Evolutionary conservation across 306 rosid genomes (phyloP), one percentile per base, ranked within the genome.

Genomic region (Inga leiocalycina): DNA sequence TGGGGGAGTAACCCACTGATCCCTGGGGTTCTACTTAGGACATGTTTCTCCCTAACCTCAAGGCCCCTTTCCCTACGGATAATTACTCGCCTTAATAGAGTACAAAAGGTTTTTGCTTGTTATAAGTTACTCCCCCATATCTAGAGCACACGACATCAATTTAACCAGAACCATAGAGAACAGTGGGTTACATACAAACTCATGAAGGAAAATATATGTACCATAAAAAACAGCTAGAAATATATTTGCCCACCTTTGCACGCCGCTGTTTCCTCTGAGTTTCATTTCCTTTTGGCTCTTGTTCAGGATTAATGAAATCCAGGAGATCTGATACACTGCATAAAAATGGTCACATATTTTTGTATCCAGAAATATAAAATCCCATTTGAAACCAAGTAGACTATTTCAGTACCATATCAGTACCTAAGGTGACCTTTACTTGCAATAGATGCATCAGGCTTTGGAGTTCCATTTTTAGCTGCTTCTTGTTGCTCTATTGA

Each of bases 361-460:
- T 89, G 81, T 78, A 56, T 71, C 84, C 44, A 20, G 54, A 80
- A 85, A 64, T 71, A 77, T 17, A 19, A 77, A 66, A 56, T 24
- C n/a, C 12, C 57, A 78, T 83, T 79, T 83, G 80, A 79, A 93
- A 86, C 75, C 78, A 78, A 78, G 92, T 86, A 22, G 8, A 59
- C 32, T 3, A 59, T 59, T 59, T 59, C 66, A 59, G 66, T 89
- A 90, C 94, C 92, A 88, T 91, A 85, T 90, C 88, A 93, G 87
- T 96, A 96, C 99, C 99, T 96, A 89, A 96, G 99, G 94, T 96
- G 99, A 85, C 99, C 99, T 88, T 96, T 96, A 88, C 97, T 96
- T 67, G 99, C 94, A 85, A 96, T 96, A 54, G 97, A 81, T 32
- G 93, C 89, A 78, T 96, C 99, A 34, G 96, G 91, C 92, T 92